A percentile compares a stretch with the other conserved stretches of the same genome.
Conservation (phyloP, 1,284 basidiomycete species). For the Cryptococcus depauperatus region DNA sequence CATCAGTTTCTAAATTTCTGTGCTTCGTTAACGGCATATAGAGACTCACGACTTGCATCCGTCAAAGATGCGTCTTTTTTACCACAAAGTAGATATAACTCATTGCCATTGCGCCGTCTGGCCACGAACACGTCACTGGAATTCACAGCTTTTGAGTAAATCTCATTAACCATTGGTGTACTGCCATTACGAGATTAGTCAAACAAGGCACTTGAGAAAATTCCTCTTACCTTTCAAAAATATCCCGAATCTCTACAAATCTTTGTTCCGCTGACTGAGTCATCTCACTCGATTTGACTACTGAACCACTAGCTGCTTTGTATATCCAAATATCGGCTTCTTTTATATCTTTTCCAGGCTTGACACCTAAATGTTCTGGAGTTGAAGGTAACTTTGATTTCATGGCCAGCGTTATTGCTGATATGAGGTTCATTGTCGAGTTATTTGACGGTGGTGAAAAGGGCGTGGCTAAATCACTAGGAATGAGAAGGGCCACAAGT, state of each 20-base stretch:
- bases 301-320: not conserved
- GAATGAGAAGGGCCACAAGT: slow-evolving; percentile 20
- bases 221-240: slow-evolving; percentile 12
- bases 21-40: not conserved
- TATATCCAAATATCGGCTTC: not conserved
- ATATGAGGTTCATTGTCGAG: slow-evolving; percentile 4
- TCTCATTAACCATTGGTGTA: slow-evolving; percentile 15
- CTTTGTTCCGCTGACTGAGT: slow-evolving; percentile 9
- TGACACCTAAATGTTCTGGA: not conserved
- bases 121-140: slow-evolving; percentile 25
- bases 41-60: slow-evolving; percentile 33
- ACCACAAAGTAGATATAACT: slow-evolving; percentile 27
- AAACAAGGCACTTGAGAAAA: not conserved
- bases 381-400: no score
- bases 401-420: not conserved
- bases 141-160: slow-evolving; percentile 20
- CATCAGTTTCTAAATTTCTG: not conserved
- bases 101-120: slow-evolving; percentile 10
- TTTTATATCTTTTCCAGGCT: not conserved
- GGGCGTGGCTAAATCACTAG: not conserved
- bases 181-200: no score
- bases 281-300: slow-evolving; percentile 3
- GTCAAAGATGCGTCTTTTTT: slow-evolving; percentile 32
- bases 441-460: slow-evolving; percentile 4
- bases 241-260: slow-evolving; percentile 12